phyloP scores from a whole-genome alignment of 192 early-diverging fungal species.

The Coemansia sp. region DNA sequence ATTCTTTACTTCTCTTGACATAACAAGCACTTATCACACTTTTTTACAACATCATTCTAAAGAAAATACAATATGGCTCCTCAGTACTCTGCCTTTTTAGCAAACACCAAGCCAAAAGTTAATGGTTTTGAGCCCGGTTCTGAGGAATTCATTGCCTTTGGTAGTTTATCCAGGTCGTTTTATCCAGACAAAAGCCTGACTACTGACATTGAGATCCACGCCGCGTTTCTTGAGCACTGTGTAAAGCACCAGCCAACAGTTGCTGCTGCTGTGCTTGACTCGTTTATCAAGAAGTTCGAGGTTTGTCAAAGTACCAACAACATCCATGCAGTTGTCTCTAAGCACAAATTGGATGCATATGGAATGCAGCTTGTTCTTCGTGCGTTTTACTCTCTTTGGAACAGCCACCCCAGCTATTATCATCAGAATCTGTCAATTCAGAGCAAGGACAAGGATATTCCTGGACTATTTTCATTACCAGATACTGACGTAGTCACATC shows the following conservation, averaged over 20 bases:
- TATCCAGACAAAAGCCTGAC: not conserved
- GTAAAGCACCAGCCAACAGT: not conserved
- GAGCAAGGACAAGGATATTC: not conserved
- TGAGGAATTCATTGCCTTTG: not conserved
- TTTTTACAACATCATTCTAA: not conserved
- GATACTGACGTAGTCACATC: constrained; percentile 68
- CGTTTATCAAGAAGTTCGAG: constrained; percentile 1
- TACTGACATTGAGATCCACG: constrained; percentile 12
- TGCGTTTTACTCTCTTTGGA: constrained; percentile 32
- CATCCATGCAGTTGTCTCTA: constrained; percentile 18
- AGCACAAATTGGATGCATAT: not conserved
- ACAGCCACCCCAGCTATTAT: not conserved
- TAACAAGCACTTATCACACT: too few species aligned
- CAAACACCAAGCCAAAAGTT: not conserved
- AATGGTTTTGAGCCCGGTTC: not conserved
- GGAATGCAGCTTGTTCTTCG: constrained; percentile 13
- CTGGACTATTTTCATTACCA: constrained; percentile 39
- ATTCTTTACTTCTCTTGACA: too few species aligned
- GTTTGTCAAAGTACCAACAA: not conserved
- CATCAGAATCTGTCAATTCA: not conserved
- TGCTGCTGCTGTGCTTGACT: not conserved
- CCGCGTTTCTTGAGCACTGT: constrained; percentile 15
- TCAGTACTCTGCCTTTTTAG: not conserved
- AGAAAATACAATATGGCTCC: not conserved
- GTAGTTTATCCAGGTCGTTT: not conserved